Evolutionary conservation across 768 basidiomycete species (phyloP), one percentile per base, ranked within the genome.

Genomic region (Asterophora parasitica): DNA sequence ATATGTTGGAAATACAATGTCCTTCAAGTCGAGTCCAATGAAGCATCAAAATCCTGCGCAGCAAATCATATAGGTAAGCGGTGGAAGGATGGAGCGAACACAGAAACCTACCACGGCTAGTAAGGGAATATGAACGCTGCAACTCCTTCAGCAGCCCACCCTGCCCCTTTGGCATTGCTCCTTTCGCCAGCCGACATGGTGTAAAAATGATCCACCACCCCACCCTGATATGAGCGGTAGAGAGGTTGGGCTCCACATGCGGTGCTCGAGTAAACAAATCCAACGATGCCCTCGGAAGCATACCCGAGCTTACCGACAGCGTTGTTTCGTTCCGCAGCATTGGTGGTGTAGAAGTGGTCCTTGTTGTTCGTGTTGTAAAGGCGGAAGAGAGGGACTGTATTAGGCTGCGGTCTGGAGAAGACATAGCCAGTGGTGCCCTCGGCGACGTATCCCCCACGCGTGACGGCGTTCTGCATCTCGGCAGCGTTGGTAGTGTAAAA

Each of bases 331-430:
- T 63, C 60, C 2, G n/a, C 12, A 8, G 23, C 46, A 19, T 34
- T 44, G 7, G 50, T 58, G 23, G 60, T 62, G 31, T 62, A 64
- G 27, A 62, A 56, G 37, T 62, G 58, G 43, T 61, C 53, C 0
- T n/a, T 34, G 15, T 13, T 45, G 1, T 4, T 2, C 7, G 45
- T 12, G 30, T 48, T 60, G 42, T 53, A 58, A 12, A 60, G 30
- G 27, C 58, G 57, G 49, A 56, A 62, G 51, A 63, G 26, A 0
- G 62, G 49, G 20, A 56, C 45, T 5, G 58, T 57, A 3, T 36
- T 44, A 8, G 45, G 37, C 28, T 51, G 44, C 4, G 15, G 23
- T 41, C 4, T 42, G 12, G 44, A 6, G 37, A 56, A 60, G 23
- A 61, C 47, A 26, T 42, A 35, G 16, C 43, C 46, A 8, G 52